Evolutionary conservation across 2,329 filamentous ascomycete genomes (phyloP).

Genomic region (Chaetomium sp.): DNA sequence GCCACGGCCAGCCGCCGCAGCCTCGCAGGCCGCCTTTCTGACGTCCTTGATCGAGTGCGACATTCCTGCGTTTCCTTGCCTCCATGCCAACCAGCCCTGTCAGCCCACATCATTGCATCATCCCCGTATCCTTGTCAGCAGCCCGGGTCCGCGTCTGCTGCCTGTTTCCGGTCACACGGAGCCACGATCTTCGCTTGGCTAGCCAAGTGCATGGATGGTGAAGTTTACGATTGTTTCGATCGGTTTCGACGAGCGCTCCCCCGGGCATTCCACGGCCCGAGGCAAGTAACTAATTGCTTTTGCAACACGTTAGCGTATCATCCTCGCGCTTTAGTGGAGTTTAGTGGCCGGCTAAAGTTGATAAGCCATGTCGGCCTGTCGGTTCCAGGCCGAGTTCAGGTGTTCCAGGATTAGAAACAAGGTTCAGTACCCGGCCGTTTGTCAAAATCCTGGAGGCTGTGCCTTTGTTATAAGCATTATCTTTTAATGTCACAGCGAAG

Average conservation of each 20-base stretch:
- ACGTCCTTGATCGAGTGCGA: neutral
- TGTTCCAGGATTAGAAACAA: neutral
- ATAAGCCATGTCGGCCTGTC: neutral
- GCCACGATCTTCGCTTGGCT: neutral
- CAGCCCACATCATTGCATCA: neutral
- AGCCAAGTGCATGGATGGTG: neutral
- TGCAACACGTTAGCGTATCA: neutral
- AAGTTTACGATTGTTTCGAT: neutral
- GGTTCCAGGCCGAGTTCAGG: too few relatives aligned
- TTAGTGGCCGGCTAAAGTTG: neutral
- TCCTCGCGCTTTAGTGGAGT: neutral
- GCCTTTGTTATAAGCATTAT: neutral
- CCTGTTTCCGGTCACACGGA: too few relatives aligned
- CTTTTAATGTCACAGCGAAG: neutral
- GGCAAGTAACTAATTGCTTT: too few relatives aligned
- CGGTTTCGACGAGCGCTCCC: neutral
- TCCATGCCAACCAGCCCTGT: neutral
- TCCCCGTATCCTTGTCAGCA: neutral
- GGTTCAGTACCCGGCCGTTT: too few relatives aligned
- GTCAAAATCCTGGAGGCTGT: neutral
- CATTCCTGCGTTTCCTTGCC: neutral
- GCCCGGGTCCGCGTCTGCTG: neutral
- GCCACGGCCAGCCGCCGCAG: neutral
- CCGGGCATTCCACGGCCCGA: neutral
- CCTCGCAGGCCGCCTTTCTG: neutral